Evolutionary conservation across 2,329 filamentous ascomycete species (phyloP).

Genomic region (Penicillium aurantiogriseum): DNA sequence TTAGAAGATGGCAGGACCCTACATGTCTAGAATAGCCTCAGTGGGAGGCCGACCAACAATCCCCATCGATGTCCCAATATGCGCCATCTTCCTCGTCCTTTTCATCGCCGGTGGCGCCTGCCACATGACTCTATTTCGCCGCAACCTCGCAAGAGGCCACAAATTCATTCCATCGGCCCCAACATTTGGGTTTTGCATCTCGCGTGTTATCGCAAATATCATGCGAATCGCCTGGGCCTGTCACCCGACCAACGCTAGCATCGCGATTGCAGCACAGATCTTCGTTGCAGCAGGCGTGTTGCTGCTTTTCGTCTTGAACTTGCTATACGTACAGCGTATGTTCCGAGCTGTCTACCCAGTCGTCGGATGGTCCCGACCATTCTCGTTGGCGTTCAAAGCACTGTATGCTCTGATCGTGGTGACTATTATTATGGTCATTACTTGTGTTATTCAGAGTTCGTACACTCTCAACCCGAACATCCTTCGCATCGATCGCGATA

Average conservation of each 20-base stretch:
- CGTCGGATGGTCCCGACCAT: slow-evolving; percentile 64
- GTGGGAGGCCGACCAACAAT: slow-evolving; percentile 53
- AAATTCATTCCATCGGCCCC: slow-evolving; percentile 51
- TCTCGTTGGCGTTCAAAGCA: slow-evolving; percentile 54
- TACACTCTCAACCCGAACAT: slow-evolving; percentile 60
- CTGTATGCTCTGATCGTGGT: slow-evolving; percentile 59
- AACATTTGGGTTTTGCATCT: slow-evolving; percentile 52
- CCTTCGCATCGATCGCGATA: slow-evolving; percentile 55
- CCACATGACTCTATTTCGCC: slow-evolving; percentile 48
- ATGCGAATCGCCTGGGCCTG: slow-evolving; percentile 58
- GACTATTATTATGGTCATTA: slow-evolving; percentile 66
- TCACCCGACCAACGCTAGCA: slow-evolving; percentile 41
- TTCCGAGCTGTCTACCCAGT: slow-evolving; percentile 69
- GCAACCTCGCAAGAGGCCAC: slow-evolving; percentile 44
- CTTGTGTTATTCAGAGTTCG: slow-evolving; percentile 61
- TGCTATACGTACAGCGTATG: slow-evolving; percentile 73
- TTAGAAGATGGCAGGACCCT: slow-evolving; percentile 28
- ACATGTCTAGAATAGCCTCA: slow-evolving; percentile 30
- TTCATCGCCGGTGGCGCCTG: slow-evolving; percentile 44
- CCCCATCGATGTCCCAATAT: slow-evolving; percentile 63
- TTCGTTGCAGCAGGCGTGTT: slow-evolving; percentile 73
- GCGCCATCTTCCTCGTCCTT: slow-evolving; percentile 58
- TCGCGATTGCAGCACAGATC: slow-evolving; percentile 62
- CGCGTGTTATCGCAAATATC: slow-evolving; percentile 47
- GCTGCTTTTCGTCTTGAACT: slow-evolving; percentile 73